Percentiles rank a stretch among this genome's conserved stretches.
phyloP scores from a whole-genome alignment of 768 basidiomycete genomes.

The Omphalotus guepiniiformis region DNA sequence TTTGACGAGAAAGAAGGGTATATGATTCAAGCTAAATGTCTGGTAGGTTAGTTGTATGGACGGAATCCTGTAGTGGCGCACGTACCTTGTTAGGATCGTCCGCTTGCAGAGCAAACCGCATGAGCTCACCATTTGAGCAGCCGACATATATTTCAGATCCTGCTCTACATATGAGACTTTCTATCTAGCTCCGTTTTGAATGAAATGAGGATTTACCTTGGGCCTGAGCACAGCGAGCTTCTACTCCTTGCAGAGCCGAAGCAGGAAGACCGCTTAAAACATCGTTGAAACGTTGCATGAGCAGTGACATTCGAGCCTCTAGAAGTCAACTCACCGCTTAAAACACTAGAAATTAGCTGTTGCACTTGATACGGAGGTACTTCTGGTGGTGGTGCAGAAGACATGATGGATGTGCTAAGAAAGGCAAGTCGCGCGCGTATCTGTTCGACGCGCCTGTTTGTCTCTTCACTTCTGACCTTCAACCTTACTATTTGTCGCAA shows the following conservation, averaged over 20 bases:
- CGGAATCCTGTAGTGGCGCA: background rate
- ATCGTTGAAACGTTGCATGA: slow-evolving; percentile 13
- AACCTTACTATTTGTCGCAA: too few species aligned
- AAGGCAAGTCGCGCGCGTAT: background rate
- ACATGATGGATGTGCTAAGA: slow-evolving; percentile 22
- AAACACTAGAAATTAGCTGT: slow-evolving; percentile 36
- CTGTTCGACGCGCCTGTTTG: background rate
- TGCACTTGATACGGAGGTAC: slow-evolving; percentile 62
- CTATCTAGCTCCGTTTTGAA: background rate
- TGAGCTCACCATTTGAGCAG: slow-evolving; percentile 77
- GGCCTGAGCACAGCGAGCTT: slow-evolving; percentile 52
- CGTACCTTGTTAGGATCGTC: slow-evolving; percentile 48
- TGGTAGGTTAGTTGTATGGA: slow-evolving; percentile 1
- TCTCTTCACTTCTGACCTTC: too few species aligned
- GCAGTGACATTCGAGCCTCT: too few species aligned
- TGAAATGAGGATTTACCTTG: slow-evolving; percentile 35
- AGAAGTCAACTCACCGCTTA: slow-evolving; percentile 12
- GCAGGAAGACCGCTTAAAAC: slow-evolving; percentile 6
- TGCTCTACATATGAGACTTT: slow-evolving; percentile 19
- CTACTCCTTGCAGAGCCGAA: slow-evolving; percentile 12
- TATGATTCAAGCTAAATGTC: slow-evolving; percentile 53
- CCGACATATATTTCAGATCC: slow-evolving; percentile 87
- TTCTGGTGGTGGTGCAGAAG: slow-evolving; percentile 35
- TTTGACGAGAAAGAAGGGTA: slow-evolving; percentile 63
- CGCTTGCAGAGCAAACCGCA: slow-evolving; percentile 71